phyloP scores from a whole-genome alignment of 108 stramenopile species.

The Epipyxis sp. region DNA sequence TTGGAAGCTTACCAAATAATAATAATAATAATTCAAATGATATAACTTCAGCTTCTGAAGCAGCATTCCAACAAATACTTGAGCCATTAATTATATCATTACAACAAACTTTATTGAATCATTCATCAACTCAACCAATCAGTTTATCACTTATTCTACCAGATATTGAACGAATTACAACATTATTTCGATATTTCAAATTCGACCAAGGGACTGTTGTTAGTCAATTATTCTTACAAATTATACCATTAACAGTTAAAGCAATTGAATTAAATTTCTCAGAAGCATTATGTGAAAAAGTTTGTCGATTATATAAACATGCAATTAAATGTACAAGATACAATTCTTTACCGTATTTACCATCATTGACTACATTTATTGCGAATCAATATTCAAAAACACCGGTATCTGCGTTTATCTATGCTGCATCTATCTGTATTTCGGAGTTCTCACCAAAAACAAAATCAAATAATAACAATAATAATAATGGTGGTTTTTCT shows the following conservation, averaged over 20 bases:
- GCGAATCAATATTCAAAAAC: background rate
- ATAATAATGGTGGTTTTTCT: no score
- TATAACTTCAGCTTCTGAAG: background rate
- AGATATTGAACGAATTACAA: background rate
- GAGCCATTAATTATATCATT: background rate
- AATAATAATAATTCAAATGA: background rate
- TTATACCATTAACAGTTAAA: no score
- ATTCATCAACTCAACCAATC: background rate
- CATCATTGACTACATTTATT: background rate
- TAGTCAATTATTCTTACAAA: background rate
- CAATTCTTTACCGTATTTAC: background rate
- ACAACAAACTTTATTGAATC: background rate
- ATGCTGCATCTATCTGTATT: background rate
- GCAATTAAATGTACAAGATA: background rate
- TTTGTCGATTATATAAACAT: constrained; percentile 22
- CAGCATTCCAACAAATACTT: background rate
- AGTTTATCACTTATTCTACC: background rate
- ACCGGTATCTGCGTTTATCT: constrained; percentile 3
- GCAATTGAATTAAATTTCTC: background rate
- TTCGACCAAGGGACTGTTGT: background rate
- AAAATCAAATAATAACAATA: no score
- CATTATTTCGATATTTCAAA: background rate
- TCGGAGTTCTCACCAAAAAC: background rate
- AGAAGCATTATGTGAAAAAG: constrained; percentile 4
- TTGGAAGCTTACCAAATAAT: background rate